phyloP scores from a whole-genome alignment of 257 asterid species.

The Ilex aquifolium region DNA sequence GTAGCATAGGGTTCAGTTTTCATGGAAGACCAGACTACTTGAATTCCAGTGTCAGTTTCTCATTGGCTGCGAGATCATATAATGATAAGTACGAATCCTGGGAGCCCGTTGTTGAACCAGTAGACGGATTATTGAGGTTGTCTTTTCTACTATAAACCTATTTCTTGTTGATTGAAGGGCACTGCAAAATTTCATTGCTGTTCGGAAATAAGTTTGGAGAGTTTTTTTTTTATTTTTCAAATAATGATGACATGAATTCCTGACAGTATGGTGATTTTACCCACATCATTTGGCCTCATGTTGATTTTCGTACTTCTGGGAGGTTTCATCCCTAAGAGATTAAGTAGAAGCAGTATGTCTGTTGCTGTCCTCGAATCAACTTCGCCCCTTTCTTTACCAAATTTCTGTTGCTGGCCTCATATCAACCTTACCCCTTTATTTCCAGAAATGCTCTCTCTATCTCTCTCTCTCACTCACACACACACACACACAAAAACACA shows the following conservation, averaged over 20 bases:
- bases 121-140: constrained; percentile 84
- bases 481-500: too few relatives aligned
- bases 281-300: not conserved
- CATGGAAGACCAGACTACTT: constrained; percentile 57
- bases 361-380: too few relatives aligned
- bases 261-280: not conserved
- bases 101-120: constrained; percentile 96
- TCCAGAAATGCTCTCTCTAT: too few relatives aligned
- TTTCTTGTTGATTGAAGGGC: constrained; percentile 9
- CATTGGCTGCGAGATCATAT: constrained; percentile 77
- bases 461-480: too few relatives aligned
- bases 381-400: not conserved
- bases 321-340: too few relatives aligned
- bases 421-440: too few relatives aligned
- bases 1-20: constrained; percentile 60
- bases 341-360: too few relatives aligned
- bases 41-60: constrained; percentile 58
- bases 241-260: too few relatives aligned
- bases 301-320: not conserved
- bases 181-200: not conserved
- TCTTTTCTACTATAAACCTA: constrained; percentile 8
- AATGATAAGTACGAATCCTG: constrained; percentile 95
- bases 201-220: too few relatives aligned
- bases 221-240: too few relatives aligned
- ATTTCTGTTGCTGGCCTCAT: not conserved